A percentile compares a stretch with the other conserved stretches of the same genome.
These are phyloP conservation scores for Centella asiatica DNA, from an alignment of 129 eudicot species.

Conservation along the genomic window DNA sequence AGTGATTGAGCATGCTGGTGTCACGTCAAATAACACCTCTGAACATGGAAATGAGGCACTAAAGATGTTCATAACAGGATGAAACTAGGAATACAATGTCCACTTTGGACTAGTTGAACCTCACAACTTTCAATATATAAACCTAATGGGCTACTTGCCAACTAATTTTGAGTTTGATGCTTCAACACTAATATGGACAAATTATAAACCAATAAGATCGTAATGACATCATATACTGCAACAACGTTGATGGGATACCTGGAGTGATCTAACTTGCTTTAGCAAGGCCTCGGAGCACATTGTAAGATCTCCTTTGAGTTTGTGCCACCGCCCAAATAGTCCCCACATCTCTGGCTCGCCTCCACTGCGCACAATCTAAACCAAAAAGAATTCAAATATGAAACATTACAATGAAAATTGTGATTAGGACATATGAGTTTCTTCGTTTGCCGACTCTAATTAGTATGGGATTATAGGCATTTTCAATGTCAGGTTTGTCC, in stretches of 20 bases:
- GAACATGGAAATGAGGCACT: too few relatives aligned
- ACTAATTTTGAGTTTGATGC: not conserved
- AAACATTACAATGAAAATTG: not conserved
- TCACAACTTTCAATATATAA: too few relatives aligned
- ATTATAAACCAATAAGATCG: not conserved
- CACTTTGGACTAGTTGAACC: not conserved
- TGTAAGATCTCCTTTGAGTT: conserved; percentile 60
- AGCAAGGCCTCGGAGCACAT: conserved; percentile 86
- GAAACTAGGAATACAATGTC: not conserved
- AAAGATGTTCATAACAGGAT: too few relatives aligned
- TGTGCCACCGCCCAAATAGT: conserved; percentile 86
- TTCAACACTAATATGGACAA: not conserved
- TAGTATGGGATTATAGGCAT: too few relatives aligned
- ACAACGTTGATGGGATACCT: conserved; percentile 20
- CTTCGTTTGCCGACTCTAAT: too few relatives aligned
- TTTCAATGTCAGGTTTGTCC: too few relatives aligned
- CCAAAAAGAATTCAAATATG: not conserved
- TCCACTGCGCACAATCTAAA: conserved; percentile 42
- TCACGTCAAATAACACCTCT: too few relatives aligned
- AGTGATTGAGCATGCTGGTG: too few relatives aligned
- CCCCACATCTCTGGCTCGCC: conserved; percentile 69
- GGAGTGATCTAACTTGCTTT: conserved; percentile 79
- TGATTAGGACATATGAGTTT: too few relatives aligned
- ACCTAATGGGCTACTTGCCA: not conserved
- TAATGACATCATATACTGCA: not conserved